A percentile compares a stretch with the other conserved stretches of the same genome.
phyloP scores from a whole-genome alignment of 805 yeast genomes.

The Metschnikowia hibisci region DNA sequence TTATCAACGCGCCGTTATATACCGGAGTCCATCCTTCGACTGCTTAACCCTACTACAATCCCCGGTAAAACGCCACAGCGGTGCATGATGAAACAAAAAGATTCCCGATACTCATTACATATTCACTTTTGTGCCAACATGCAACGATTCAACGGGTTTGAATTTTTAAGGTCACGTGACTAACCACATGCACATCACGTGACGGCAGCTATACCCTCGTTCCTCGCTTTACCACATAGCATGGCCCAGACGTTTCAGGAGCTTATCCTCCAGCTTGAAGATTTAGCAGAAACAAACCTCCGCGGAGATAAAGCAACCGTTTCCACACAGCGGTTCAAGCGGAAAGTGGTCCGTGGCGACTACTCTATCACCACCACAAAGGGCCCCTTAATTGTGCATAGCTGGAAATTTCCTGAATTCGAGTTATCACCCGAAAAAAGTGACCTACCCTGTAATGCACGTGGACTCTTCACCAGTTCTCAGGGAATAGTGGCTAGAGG shows the following conservation, averaged over 20 bases:
- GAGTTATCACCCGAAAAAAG: conserved; percentile 62
- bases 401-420: conserved; percentile 90
- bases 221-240: not conserved
- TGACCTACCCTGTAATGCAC: conserved; percentile 64
- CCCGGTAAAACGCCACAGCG: too few species aligned
- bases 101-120: too few species aligned
- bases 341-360: conserved; percentile 10
- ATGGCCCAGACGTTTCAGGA: conserved; percentile 13
- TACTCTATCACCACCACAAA: conserved; percentile 16
- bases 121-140: too few species aligned
- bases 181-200: not conserved
- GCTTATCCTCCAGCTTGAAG: conserved; percentile 21
- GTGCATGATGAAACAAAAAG: too few species aligned
- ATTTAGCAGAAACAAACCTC: conserved; percentile 4
- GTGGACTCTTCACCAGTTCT: conserved; percentile 70
- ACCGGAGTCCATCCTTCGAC: too few species aligned
- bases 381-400: conserved; percentile 14
- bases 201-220: not conserved
- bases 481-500: conserved; percentile 72
- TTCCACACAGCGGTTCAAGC: not conserved
- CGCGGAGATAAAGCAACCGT: conserved; percentile 6
- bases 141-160: too few species aligned
- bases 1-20: too few species aligned
- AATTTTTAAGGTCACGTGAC: too few species aligned
- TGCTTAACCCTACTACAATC: too few species aligned